Evolutionary conservation across 352 stramenopile species (phyloP).

Genomic region (Globisporangium nagaii): DNA sequence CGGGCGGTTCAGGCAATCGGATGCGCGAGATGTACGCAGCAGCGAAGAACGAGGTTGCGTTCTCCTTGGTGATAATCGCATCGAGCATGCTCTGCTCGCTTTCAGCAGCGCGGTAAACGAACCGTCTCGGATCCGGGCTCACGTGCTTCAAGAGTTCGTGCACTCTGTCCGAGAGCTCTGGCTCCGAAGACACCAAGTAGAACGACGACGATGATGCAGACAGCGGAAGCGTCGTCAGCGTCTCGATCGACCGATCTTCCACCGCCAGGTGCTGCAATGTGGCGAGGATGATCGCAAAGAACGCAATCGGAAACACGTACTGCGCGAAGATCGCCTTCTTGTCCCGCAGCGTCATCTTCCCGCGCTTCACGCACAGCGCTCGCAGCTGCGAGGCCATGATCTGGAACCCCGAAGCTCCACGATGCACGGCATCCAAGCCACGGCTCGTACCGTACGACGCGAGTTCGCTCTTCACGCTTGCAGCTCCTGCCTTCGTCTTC

Average conservation of each 20-base stretch:
- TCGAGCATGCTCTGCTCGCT: constrained; percentile 29
- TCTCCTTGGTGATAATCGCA: constrained; percentile 27
- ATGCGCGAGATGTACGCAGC: constrained; percentile 39
- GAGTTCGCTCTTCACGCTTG: constrained; percentile 8
- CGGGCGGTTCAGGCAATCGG: constrained; percentile 11
- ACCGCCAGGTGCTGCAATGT: constrained; percentile 32
- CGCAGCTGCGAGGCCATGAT: constrained; percentile 37
- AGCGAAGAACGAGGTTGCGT: constrained; percentile 42
- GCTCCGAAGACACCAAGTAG: constrained; percentile 30
- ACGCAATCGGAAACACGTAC: constrained; percentile 62
- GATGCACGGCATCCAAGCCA: neutral
- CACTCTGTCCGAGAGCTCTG: constrained; percentile 17
- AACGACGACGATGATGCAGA: constrained; percentile 33
- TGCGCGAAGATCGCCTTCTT: constrained; percentile 59
- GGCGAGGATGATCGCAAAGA: constrained; percentile 53
- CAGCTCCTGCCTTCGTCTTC: neutral
- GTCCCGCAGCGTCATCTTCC: constrained; percentile 47
- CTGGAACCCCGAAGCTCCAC: constrained; percentile 1
- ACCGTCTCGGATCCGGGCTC: constrained; percentile 8
- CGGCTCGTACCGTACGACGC: constrained; percentile 1
- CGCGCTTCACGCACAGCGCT: constrained; percentile 51
- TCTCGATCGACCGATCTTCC: constrained; percentile 30
- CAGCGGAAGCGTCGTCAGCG: constrained; percentile 36
- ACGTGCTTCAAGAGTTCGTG: constrained; percentile 28
- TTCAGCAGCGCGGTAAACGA: constrained; percentile 13